Base-by-base conservation (phyloP, 2,329 filamentous ascomycete genomes). In the Colletotrichum magnum region DNA sequence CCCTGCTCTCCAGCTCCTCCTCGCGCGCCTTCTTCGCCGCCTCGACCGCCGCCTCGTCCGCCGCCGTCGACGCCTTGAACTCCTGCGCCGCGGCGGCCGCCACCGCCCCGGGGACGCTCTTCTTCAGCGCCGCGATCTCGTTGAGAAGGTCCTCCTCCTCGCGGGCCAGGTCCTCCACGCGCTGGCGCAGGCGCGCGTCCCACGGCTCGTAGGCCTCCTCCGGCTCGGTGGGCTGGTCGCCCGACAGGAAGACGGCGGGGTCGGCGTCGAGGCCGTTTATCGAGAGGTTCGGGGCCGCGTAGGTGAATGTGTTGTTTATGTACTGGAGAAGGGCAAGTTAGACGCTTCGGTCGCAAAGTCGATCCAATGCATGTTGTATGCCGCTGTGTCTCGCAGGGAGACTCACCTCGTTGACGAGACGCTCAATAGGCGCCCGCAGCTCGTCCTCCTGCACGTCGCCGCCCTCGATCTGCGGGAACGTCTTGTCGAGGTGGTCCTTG, bases 131-230 rank as follows among this genome's bases (percentile, higher is more conserved):
- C 7, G 89, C 89, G 73, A 92, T 89, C 74, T 90, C 87, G 72
- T 89, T 87, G 52, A 91, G 86, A 3, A 92, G 83, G 74, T 88
- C 88, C 75, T 91, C 89, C 73, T 92, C 89, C 68, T 90, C 84
- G 69, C 86, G 82, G 69, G 87, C 84, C n/a, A 91, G 84, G 45
- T 88, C 85, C 75, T 89, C 88, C 72, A 90, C 87, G 73, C 84
- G 85, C 70, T 85, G 82, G 75, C 89, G 88, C 73, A 88, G 86
- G 76, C 87, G 86, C 4, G 82, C 79, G 81, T 91, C 87, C 74
- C 90, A 90, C 39, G 89, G 86, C 73, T 90, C 88, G 81, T 88
- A 89, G 68, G 81, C 79, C 52, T 83, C 81, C 28, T 83, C 78
- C 5, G 80, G 78, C 62, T 78, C 74, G 9, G 65, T 50, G 6